Percentiles rank a stretch among this genome's conserved stretches.
phyloP scores from a whole-genome alignment of 2,329 filamentous ascomycete species.

The Myriosclerotinia curreyana region DNA sequence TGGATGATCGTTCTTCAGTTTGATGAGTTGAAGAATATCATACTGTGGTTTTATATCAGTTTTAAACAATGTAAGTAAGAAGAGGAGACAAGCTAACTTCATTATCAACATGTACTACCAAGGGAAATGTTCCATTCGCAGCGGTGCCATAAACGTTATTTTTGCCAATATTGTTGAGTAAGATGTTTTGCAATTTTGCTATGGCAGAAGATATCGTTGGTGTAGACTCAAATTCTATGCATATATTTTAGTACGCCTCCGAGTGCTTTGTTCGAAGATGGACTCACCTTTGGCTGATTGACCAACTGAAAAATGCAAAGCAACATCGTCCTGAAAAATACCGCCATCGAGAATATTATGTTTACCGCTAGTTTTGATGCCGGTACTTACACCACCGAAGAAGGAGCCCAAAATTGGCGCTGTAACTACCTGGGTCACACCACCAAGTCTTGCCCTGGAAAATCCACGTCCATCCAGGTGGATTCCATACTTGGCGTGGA shows the following conservation, averaged over 20 bases:
- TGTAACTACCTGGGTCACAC: slow-evolving; percentile 46
- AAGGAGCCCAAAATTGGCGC: slow-evolving; percentile 40
- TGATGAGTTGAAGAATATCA: slow-evolving; percentile 44
- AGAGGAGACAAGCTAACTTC: slow-evolving; percentile 35
- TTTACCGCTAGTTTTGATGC: slow-evolving; percentile 42
- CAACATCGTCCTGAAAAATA: slow-evolving; percentile 45
- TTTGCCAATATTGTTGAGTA: slow-evolving; percentile 40
- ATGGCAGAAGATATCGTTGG: slow-evolving; percentile 38
- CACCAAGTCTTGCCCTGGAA: slow-evolving; percentile 44
- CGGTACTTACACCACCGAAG: slow-evolving; percentile 45
- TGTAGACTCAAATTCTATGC: slow-evolving; percentile 31
- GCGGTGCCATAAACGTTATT: slow-evolving; percentile 43
- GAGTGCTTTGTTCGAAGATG: slow-evolving; percentile 17
- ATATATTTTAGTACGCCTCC: slow-evolving; percentile 15
- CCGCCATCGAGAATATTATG: slow-evolving; percentile 43
- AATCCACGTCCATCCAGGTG: slow-evolving; percentile 45
- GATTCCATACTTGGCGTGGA: slow-evolving; percentile 44
- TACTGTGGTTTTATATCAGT: slow-evolving; percentile 35
- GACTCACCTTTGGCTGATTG: slow-evolving; percentile 39
- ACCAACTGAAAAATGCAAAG: slow-evolving; percentile 44
- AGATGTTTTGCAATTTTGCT: slow-evolving; percentile 41
- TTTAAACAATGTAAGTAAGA: neutral
- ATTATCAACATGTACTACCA: slow-evolving; percentile 44
- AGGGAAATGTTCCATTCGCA: slow-evolving; percentile 41
- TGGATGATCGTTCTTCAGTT: slow-evolving; percentile 41